phyloP scores from a whole-genome alignment of 192 early-diverging fungal genomes.

The Backusella tarrabulga region DNA sequence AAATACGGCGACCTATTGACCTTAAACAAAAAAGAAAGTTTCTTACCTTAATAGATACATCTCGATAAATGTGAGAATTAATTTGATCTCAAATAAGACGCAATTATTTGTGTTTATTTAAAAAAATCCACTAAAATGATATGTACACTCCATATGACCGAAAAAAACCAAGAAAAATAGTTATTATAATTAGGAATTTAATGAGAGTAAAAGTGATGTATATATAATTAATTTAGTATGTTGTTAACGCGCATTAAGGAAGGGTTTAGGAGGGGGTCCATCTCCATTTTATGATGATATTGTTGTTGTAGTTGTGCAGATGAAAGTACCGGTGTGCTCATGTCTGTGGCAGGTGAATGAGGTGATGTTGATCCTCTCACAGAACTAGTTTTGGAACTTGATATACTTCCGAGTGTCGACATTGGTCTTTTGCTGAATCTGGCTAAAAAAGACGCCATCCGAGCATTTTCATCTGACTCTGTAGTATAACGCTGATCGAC shows the following conservation, averaged over 20 bases:
- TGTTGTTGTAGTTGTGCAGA: conserved; percentile 13
- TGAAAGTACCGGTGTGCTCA: conserved; percentile 24
- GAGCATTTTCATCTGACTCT: conserved; percentile 1
- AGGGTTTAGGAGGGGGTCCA: conserved; percentile 23
- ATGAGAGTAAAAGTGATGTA: conserved; percentile 2
- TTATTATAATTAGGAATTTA: not conserved
- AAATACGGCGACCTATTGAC: too few relatives aligned
- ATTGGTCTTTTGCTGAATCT: conserved; percentile 18
- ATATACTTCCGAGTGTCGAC: conserved; percentile 9
- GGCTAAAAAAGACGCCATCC: conserved; percentile 5
- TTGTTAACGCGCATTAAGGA: conserved; percentile 31
- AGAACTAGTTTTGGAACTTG: conserved; percentile 25
- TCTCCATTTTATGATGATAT: conserved; percentile 16
- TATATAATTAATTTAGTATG: conserved; percentile 22
- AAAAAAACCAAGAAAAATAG: not conserved
- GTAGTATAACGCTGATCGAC: not conserved
- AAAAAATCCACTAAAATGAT: not conserved
- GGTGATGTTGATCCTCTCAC: conserved; percentile 21
- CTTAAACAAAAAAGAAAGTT: not conserved
- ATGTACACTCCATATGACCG: conserved; percentile 5
- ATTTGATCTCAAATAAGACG: too few relatives aligned
- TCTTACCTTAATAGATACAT: not conserved
- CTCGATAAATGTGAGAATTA: not conserved
- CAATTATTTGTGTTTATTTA: not conserved
- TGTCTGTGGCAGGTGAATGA: conserved; percentile 17